phyloP scores from a whole-genome alignment of 2,329 filamentous ascomycete species.

The Aphanocladium album region DNA sequence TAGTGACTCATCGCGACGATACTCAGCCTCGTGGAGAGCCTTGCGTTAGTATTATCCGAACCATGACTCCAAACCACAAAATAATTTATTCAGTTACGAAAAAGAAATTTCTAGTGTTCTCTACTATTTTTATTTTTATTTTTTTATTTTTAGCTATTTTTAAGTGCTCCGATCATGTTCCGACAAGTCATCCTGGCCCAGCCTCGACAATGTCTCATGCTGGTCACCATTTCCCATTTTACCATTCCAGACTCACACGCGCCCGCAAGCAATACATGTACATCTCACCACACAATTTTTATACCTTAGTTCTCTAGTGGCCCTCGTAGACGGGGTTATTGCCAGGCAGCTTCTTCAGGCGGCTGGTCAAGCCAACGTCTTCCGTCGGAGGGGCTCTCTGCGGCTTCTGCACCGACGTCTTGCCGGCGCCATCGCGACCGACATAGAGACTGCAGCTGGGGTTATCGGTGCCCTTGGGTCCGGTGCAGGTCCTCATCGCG shows the following conservation, averaged over 20 bases:
- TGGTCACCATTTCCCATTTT: neutral
- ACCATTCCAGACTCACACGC: neutral
- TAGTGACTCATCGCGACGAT: neutral
- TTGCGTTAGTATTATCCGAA: neutral
- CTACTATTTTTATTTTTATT: no score
- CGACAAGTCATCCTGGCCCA: no score
- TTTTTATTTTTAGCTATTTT: neutral
- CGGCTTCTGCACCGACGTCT: conserved; percentile 13
- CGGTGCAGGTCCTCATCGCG: conserved; percentile 24
- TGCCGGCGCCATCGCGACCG: conserved; percentile 20
- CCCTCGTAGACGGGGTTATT: conserved; percentile 21
- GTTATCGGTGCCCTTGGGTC: conserved; percentile 18
- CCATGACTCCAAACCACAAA: neutral
- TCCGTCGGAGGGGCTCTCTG: conserved; percentile 20
- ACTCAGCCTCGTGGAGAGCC: neutral
- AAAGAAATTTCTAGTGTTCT: no score
- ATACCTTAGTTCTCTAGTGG: neutral
- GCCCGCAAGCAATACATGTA: neutral
- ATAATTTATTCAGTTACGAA: no score
- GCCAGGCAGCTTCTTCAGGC: conserved; percentile 21
- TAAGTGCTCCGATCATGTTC: neutral
- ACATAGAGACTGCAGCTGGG: conserved; percentile 22
- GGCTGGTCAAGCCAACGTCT: conserved; percentile 22
- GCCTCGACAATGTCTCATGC: no score
- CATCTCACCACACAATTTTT: neutral